Conservation (phyloP, 2,329 filamentous ascomycete species). For the Pyricularia pennisetigena region DNA sequence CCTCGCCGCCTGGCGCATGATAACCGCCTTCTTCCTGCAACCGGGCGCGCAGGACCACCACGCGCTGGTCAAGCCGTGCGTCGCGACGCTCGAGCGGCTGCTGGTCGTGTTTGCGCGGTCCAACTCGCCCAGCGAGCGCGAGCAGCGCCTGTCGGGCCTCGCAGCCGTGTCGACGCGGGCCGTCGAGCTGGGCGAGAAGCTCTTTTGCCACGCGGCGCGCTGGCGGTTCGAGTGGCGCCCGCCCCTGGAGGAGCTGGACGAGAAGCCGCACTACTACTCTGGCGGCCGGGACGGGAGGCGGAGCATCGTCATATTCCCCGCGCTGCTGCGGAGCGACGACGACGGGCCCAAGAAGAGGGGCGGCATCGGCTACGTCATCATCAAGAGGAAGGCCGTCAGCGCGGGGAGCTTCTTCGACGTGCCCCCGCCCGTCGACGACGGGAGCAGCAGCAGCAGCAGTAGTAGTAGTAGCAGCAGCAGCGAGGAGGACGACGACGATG, state of each 20-base stretch:
- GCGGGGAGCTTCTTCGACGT: slow-evolving; percentile 5
- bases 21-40: slow-evolving; percentile 6
- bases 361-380: slow-evolving; percentile 2
- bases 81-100: not conserved
- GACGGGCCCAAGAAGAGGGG: slow-evolving; percentile 2
- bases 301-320: slow-evolving; percentile 3
- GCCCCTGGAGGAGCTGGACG: not conserved
- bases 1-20: slow-evolving; percentile 6
- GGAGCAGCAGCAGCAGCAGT: not conserved
- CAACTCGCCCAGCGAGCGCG: not conserved
- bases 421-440: not conserved
- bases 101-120: slow-evolving; percentile 1
- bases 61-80: not conserved
- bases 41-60: slow-evolving; percentile 3
- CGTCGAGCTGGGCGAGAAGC: slow-evolving; percentile 6
- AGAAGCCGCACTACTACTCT: not conserved
- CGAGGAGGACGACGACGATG: not conserved
- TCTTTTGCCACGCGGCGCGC: slow-evolving; percentile 4
- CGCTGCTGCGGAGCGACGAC: slow-evolving; percentile 4
- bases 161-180: not conserved
- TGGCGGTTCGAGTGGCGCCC: slow-evolving; percentile 7
- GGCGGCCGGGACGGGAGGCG: not conserved
- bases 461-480: not conserved
- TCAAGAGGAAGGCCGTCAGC: slow-evolving; percentile 6
- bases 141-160: not conserved